Evolutionary conservation across 495 filamentous ascomycete genomes (phyloP).

Genomic region (Platismatia glauca): DNA sequence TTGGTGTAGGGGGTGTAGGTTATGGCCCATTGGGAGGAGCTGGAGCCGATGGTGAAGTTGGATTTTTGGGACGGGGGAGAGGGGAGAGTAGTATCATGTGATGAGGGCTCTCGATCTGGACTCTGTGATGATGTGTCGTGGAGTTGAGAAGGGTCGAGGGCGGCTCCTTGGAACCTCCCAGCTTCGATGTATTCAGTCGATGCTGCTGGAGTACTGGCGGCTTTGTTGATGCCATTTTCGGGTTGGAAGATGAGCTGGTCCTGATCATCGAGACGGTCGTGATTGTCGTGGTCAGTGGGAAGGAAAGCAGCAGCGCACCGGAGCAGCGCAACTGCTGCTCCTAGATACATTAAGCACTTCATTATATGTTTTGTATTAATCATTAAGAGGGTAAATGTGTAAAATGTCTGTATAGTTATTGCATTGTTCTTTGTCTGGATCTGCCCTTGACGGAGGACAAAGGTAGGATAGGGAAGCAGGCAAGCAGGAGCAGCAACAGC

Average conservation of each 20-base stretch:
- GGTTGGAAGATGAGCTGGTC: neutral
- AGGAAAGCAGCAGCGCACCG: conserved; percentile 46
- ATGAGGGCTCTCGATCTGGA: neutral
- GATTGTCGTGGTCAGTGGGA: conserved; percentile 17
- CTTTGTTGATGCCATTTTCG: neutral
- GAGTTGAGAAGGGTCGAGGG: neutral
- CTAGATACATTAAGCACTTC: conserved; percentile 58
- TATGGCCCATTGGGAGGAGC: conserved; percentile 63
- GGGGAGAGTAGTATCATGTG: conserved; percentile 18
- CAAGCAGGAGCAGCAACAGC: neutral
- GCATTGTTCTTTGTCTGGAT: neutral
- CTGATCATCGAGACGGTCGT: neutral
- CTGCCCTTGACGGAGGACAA: neutral
- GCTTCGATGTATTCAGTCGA: neutral
- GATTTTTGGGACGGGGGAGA: conserved; percentile 29
- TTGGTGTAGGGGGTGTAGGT: conserved; percentile 80
- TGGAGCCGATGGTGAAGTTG: conserved; percentile 21
- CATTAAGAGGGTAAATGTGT: conserved; percentile 4
- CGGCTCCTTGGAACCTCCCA: neutral
- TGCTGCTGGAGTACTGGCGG: too few relatives aligned
- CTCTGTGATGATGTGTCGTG: neutral
- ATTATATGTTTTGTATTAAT: conserved; percentile 31
- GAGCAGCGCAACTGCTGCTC: conserved; percentile 57
- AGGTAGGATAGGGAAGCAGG: neutral
- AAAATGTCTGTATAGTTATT: neutral